These are phyloP conservation scores for Sporothrix pallida DNA, from an alignment of 2,329 filamentous ascomycete genomes.

Conservation along the genomic window DNA sequence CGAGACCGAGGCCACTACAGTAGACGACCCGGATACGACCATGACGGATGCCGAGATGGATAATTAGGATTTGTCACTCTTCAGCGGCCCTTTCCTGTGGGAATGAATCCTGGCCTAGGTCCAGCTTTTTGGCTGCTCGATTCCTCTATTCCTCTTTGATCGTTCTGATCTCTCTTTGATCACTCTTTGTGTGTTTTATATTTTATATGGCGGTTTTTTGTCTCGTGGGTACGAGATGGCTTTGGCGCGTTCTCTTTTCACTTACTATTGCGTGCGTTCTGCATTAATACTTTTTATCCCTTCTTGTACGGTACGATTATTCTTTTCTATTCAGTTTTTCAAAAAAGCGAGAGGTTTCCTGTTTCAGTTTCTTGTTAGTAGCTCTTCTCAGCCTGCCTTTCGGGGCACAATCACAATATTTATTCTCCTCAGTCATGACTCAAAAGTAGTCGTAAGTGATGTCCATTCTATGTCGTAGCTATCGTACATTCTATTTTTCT, in stretches of 20 bases:
- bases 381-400: not conserved
- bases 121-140: too few relatives aligned
- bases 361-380: not conserved
- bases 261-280: not conserved
- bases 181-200: not conserved
- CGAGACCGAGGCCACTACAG: not conserved
- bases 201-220: not conserved
- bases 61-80: not conserved
- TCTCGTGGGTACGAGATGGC: not conserved
- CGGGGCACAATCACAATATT: not conserved
- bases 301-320: not conserved
- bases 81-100: not conserved
- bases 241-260: not conserved
- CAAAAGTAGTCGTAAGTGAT: not conserved
- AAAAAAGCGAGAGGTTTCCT: conserved; percentile 1
- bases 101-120: too few relatives aligned
- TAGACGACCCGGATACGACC: conserved; percentile 32
- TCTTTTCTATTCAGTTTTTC: not conserved
- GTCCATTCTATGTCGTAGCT: conserved; percentile 11
- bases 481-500: not conserved
- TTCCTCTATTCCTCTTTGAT: too few relatives aligned
- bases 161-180: too few relatives aligned
- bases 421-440: not conserved
- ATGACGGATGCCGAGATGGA: conserved; percentile 36
- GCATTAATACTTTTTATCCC: not conserved